Conservation (phyloP, 2,329 filamentous ascomycete species). For the Fusarium solani-melongenae region DNA sequence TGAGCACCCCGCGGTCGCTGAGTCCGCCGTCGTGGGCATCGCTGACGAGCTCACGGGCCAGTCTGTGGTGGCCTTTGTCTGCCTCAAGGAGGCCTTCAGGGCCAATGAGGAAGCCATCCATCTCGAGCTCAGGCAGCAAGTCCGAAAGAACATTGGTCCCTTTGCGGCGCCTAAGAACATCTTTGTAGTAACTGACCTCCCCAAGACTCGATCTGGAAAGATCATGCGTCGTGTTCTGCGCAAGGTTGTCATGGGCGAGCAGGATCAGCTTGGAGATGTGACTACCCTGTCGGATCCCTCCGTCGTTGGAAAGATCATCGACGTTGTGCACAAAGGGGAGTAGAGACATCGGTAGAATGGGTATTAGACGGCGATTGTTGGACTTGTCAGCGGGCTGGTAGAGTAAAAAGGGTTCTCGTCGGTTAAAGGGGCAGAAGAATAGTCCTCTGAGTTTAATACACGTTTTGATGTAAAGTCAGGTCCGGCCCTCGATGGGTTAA, state of each 20-base stretch:
- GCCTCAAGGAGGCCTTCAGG: constrained; percentile 68
- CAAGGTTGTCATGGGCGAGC: constrained; percentile 93
- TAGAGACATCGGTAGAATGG: not conserved
- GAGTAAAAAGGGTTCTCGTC: not conserved
- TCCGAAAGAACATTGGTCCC: constrained; percentile 91
- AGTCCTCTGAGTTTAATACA: not conserved
- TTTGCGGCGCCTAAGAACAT: constrained; percentile 94
- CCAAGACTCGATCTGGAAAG: constrained; percentile 95
- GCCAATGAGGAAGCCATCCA: constrained; percentile 74
- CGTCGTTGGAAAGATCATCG: constrained; percentile 87
- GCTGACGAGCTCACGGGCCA: constrained; percentile 91
- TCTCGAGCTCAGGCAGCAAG: constrained; percentile 89
- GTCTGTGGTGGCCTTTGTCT: constrained; percentile 91
- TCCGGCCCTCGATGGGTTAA: too few relatives aligned
- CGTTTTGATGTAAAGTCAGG: not conserved
- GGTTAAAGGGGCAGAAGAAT: not conserved
- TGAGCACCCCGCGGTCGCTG: constrained; percentile 85
- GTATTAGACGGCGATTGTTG: not conserved
- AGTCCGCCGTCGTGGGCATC: constrained; percentile 91
- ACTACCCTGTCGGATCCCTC: constrained; percentile 89
- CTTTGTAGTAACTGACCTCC: constrained; percentile 86
- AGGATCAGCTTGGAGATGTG: constrained; percentile 90
- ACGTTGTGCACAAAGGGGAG: constrained; percentile 41
- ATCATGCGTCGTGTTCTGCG: constrained; percentile 95
- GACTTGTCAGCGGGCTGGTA: not conserved